Conservation (phyloP, 352 stramenopile genomes). For the Phytophthora crassamura region DNA sequence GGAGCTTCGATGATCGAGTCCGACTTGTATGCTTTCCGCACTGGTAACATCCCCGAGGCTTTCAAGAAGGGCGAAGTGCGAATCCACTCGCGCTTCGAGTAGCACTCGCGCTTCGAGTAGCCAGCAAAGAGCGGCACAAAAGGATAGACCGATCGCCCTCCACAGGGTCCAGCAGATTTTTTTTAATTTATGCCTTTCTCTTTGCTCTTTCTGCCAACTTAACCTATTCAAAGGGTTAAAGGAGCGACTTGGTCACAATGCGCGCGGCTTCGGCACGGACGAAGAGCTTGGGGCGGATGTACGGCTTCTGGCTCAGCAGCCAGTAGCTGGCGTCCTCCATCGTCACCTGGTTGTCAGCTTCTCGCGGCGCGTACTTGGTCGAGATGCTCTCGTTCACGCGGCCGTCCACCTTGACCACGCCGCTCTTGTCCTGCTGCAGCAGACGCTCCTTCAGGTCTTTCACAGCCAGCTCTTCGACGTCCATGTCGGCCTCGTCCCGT, state of each 20-base stretch:
- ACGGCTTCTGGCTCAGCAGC: constrained; percentile 86
- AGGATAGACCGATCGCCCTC: constrained; percentile 15
- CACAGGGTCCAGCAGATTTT: constrained; percentile 16
- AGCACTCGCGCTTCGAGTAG: constrained; percentile 66
- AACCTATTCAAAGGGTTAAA: too few species aligned
- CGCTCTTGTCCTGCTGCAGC: constrained; percentile 78
- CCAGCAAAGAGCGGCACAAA: constrained; percentile 17
- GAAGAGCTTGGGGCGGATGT: constrained; percentile 85
- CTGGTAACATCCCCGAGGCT: constrained; percentile 47
- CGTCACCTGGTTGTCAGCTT: constrained; percentile 76
- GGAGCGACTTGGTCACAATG: constrained; percentile 83
- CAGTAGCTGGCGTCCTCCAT: constrained; percentile 86
- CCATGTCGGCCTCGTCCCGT: constrained; percentile 88
- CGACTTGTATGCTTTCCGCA: constrained; percentile 80
- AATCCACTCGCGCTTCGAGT: constrained; percentile 81
- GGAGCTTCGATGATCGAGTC: constrained; percentile 57
- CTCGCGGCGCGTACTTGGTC: constrained; percentile 49
- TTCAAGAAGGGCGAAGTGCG: constrained; percentile 53
- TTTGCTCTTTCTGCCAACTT: constrained; percentile 9
- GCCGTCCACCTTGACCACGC: constrained; percentile 72
- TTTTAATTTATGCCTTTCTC: constrained; percentile 46
- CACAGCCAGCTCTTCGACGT: constrained; percentile 80
- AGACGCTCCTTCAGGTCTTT: constrained; percentile 87
- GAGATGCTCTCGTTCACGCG: constrained; percentile 87
- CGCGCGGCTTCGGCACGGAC: constrained; percentile 80